Conservation (phyloP, 192 early-diverging fungal genomes). For the Linnemannia zychae region DNA sequence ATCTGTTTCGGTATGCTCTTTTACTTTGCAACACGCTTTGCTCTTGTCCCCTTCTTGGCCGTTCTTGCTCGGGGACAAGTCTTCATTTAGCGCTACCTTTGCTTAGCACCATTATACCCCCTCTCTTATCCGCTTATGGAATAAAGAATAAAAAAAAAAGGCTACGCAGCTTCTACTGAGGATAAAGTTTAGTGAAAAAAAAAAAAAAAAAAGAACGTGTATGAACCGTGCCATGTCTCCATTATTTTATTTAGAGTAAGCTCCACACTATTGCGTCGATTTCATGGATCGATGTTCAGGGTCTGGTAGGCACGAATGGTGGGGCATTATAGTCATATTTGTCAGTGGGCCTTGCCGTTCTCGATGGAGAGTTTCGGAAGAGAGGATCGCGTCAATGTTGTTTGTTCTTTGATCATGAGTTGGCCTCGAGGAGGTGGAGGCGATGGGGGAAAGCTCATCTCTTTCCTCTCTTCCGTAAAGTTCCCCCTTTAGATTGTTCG, state of each 20-base stretch:
- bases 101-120: not conserved
- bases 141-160: not conserved
- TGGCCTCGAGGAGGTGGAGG: not conserved
- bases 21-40: constrained; percentile 73
- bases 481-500: not conserved
- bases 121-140: not conserved
- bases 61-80: constrained; percentile 39
- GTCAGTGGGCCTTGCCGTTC: not conserved
- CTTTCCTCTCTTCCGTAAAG: not conserved
- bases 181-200: not conserved
- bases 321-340: not conserved
- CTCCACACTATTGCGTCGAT: not conserved
- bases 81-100: constrained; percentile 26
- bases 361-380: not conserved
- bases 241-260: not conserved
- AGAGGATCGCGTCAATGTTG: not conserved
- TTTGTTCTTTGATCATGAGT: not conserved
- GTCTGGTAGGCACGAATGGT: not conserved
- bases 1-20: constrained; percentile 90
- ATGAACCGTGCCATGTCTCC: not conserved
- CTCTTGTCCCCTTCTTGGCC: constrained; percentile 62
- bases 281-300: not conserved
- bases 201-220: not conserved
- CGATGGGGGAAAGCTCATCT: not conserved
- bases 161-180: not conserved